phyloP scores from a whole-genome alignment of 768 basidiomycete species.

The Suillus subalutaceus region DNA sequence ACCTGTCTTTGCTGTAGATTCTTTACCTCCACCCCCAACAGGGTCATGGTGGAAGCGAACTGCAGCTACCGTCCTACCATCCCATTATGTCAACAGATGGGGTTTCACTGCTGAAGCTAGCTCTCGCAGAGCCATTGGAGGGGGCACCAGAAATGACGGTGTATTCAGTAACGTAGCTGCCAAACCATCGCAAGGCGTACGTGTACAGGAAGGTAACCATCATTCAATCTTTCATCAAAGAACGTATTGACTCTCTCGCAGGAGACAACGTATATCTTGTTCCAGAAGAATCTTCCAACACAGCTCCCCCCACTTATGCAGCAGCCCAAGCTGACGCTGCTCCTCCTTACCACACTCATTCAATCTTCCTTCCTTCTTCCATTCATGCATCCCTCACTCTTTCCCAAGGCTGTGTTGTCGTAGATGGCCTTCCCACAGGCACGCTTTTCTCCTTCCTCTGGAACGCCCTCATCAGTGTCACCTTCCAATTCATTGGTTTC shows the following conservation, averaged over 20 bases:
- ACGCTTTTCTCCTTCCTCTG: slow-evolving; percentile 86
- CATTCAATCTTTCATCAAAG: slow-evolving; percentile 14
- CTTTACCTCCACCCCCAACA: slow-evolving; percentile 30
- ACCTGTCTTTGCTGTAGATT: slow-evolving; percentile 48
- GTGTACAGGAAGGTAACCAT: slow-evolving; percentile 60
- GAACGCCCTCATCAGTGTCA: slow-evolving; percentile 91
- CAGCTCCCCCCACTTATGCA: slow-evolving; percentile 91
- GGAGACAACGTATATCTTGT: slow-evolving; percentile 75
- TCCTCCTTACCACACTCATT: slow-evolving; percentile 97
- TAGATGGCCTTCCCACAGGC: slow-evolving; percentile 86
- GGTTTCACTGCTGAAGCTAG: slow-evolving; percentile 48
- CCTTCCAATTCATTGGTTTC: slow-evolving; percentile 97
- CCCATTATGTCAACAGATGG: slow-evolving; percentile 47
- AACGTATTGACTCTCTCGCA: slow-evolving; percentile 28
- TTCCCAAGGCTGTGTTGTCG: slow-evolving; percentile 73
- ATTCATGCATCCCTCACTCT: slow-evolving; percentile 45
- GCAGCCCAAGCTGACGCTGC: slow-evolving; percentile 93
- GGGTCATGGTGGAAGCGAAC: slow-evolving; percentile 60
- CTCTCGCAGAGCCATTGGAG: slow-evolving; percentile 46
- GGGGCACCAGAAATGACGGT: slow-evolving; percentile 79
- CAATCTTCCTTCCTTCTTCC: slow-evolving; percentile 81
- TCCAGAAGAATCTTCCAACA: slow-evolving; percentile 81
- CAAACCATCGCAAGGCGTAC: slow-evolving; percentile 67
- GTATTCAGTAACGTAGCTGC: slow-evolving; percentile 97
- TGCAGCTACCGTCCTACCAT: slow-evolving; percentile 58